Base-by-base conservation (phyloP, 768 basidiomycete genomes). In the Kwoniella shandongensis region DNA sequence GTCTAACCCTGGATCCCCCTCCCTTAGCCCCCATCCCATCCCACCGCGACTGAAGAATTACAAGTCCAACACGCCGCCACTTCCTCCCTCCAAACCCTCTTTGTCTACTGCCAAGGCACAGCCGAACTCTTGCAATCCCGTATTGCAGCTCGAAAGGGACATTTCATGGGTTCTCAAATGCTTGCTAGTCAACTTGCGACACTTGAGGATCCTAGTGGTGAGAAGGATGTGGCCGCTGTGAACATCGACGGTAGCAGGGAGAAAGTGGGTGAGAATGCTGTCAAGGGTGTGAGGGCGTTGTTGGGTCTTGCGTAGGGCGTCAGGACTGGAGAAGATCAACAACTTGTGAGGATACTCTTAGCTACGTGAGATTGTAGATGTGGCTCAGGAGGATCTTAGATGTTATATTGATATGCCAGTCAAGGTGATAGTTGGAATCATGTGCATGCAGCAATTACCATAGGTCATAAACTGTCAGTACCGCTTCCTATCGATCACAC, bases 71-170 rank as follows among this genome's bases (percentile, higher is more conserved):
- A 77, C 22, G 69, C 78, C 6, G 69, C 76, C 5, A 52, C 72
- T 61, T 57, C 63, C 3, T 59, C 61, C 25, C 75, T 87, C 54
- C 77, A 79, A 58, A 91, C 91, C 7, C 86, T 81, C 70, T 92
- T 97, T 68, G 85, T 94, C 55, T 93, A 86, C 72, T 76, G 78
- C 50, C 66, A 75, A 50, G 77, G 77, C 15, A 57, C 67, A 20
- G 65, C 63, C 22, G 71, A 74, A 48, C 53, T 74, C 12, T 57
- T 78, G 12, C 40, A 53, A 15, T 46, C 68, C 17, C 47, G 77
- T 40, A 78, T 78, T 62, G 62, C 65, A 3, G 56, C 62, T 2
- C 63, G 77, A 13, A 73, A 75, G 59, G 59, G 57, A 6, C 74
- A 76, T 48, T 77, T 77, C 27, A 73, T 75, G 69, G 70, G 74